Percentiles rank a stretch among this genome's conserved stretches.
These are phyloP conservation scores for Echites panduratus DNA, from an alignment of 257 asterid species.

Conservation along the genomic window DNA sequence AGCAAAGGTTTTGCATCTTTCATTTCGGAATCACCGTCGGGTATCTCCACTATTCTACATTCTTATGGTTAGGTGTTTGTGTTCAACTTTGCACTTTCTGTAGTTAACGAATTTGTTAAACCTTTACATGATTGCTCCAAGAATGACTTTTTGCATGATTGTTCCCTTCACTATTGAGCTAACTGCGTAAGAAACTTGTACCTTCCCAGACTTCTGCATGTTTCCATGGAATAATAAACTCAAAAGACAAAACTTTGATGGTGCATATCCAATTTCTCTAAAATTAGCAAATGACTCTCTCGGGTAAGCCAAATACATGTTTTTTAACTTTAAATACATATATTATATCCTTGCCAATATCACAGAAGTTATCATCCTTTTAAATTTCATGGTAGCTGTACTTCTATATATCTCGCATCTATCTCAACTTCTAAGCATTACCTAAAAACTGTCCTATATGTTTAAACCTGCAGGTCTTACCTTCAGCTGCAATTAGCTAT, in stretches of 20 bases:
- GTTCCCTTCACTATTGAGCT: neutral
- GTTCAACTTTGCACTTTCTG: neutral
- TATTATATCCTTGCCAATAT: neutral
- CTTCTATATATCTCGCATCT: neutral
- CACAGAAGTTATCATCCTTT: neutral
- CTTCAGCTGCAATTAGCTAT: conserved; percentile 94
- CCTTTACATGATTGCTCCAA: neutral
- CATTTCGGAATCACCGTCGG: neutral
- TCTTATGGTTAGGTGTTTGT: neutral
- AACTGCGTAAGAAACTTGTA: neutral
- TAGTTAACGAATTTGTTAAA: neutral
- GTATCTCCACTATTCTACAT: neutral
- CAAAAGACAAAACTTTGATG: neutral
- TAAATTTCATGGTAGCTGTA: neutral
- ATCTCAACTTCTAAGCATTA: neutral
- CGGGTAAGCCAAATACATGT: neutral
- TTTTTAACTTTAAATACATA: neutral
- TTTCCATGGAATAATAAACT: neutral
- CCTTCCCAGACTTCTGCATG: neutral
- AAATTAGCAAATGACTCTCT: no score
- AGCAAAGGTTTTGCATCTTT: neutral
- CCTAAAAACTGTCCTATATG: neutral
- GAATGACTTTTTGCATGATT: neutral
- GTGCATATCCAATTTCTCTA: neutral
- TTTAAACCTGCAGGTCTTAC: conserved; percentile 59